A percentile compares a stretch with the other conserved stretches of the same genome.
Evolutionary conservation across 1,284 basidiomycete species (phyloP).

Genomic region (Paramarasmius palmivorus): DNA sequence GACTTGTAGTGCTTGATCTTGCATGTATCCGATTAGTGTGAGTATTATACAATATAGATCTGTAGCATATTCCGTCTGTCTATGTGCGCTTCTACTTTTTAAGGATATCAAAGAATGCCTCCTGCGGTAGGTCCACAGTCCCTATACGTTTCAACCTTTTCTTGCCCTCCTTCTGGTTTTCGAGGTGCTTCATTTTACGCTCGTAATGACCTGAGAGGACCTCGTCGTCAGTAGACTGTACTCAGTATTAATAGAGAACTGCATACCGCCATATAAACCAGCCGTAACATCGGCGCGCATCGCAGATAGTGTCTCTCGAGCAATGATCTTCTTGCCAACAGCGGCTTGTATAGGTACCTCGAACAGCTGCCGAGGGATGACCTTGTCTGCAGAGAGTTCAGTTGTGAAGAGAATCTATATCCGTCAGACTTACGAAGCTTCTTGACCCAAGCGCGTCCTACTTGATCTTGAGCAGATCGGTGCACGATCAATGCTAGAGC

Average conservation of each 20-base stretch:
- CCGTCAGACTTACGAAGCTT: constrained; percentile 77
- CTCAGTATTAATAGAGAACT: neutral
- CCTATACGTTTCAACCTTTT: constrained; percentile 83
- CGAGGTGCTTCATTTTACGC: constrained; percentile 89
- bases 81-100: constrained; percentile 8
- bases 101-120: constrained; percentile 88
- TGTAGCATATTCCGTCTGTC: constrained; percentile 14
- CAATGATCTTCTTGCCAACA: constrained; percentile 85
- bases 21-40: constrained; percentile 1
- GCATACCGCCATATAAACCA: constrained; percentile 85
- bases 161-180: constrained; percentile 93
- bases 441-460: constrained; percentile 84
- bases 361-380: constrained; percentile 91
- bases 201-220: constrained; percentile 72
- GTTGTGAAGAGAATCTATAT: neutral
- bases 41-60: constrained; percentile 12
- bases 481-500: constrained; percentile 92
- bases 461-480: constrained; percentile 64
- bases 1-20: constrained; percentile 47
- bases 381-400: constrained; percentile 60
- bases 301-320: constrained; percentile 87
- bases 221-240: constrained; percentile 3
- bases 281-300: constrained; percentile 94
- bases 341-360: constrained; percentile 92
- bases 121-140: constrained; percentile 86